Conservation (phyloP, 2,329 filamentous ascomycete genomes). For the Venturia effusa region DNA sequence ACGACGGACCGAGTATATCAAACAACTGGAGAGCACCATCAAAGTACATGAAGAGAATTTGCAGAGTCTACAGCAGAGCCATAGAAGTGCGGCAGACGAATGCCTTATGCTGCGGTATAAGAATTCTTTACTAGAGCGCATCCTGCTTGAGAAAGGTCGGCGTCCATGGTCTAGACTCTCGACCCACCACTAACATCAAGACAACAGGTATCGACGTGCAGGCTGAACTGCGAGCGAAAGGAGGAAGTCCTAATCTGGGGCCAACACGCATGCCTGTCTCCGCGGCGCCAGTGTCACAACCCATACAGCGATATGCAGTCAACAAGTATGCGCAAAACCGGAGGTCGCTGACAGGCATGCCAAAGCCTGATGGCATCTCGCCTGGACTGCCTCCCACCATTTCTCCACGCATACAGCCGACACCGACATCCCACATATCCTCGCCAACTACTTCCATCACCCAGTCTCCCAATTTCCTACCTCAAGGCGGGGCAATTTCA, state of each 20-base stretch:
- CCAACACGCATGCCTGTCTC: constrained; percentile 35
- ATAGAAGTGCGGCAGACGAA: constrained; percentile 89
- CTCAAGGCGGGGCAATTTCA: constrained; percentile 51
- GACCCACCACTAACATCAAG: constrained; percentile 9
- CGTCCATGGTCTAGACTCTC: not conserved
- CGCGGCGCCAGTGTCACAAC: constrained; percentile 16
- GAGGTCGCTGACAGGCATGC: constrained; percentile 61
- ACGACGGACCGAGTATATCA: constrained; percentile 96
- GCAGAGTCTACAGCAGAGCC: constrained; percentile 84
- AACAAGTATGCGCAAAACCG: constrained; percentile 40
- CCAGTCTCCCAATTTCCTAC: constrained; percentile 50
- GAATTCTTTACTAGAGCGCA: constrained; percentile 90
- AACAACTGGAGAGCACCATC: constrained; percentile 95
- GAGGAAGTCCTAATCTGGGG: constrained; percentile 70
- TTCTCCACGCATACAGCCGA: constrained; percentile 68
- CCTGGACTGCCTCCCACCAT: constrained; percentile 29
- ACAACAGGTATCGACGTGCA: constrained; percentile 84
- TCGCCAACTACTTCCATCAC: constrained; percentile 49
- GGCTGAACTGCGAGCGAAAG: constrained; percentile 87
- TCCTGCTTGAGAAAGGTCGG: constrained; percentile 87
- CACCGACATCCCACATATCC: constrained; percentile 66
- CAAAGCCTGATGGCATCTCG: constrained; percentile 51
- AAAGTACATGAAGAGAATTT: constrained; percentile 93
- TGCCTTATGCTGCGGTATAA: constrained; percentile 98
- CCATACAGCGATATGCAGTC: constrained; percentile 11